Evolutionary conservation across 805 yeast genomes (phyloP).

Genomic region (Ogataea dorogensis): DNA sequence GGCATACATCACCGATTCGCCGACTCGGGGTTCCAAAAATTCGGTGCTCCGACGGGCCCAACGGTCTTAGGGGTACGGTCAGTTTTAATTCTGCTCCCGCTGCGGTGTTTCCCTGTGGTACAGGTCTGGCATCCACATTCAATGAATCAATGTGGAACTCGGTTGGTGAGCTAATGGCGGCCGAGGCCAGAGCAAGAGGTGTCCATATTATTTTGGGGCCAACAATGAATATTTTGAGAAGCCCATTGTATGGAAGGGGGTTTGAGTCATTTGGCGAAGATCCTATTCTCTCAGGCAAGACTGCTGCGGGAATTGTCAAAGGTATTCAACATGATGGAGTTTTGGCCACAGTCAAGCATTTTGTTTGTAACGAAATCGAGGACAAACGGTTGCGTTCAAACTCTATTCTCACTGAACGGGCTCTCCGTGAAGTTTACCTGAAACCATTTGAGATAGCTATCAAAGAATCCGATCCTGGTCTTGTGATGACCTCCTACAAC

Average conservation of each 20-base stretch:
- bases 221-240: conserved; percentile 41
- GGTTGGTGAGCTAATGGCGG: conserved; percentile 44
- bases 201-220: conserved; percentile 41
- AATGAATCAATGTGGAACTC: conserved; percentile 38
- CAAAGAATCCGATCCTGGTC: conserved; percentile 49
- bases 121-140: conserved; percentile 46
- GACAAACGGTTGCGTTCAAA: conserved; percentile 51
- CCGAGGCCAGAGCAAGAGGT: conserved; percentile 45
- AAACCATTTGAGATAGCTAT: conserved; percentile 65
- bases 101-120: conserved; percentile 46
- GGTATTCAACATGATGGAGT: conserved; percentile 56
- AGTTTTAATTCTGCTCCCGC: conserved; percentile 46
- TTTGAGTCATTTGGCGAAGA: conserved; percentile 24
- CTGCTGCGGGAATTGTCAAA: conserved; percentile 46
- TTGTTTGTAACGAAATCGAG: conserved; percentile 62
- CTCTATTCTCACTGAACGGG: conserved; percentile 54
- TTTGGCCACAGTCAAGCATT: conserved; percentile 62
- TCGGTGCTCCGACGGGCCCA: conserved; percentile 46
- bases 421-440: conserved; percentile 63
- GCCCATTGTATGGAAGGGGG: conserved; percentile 42
- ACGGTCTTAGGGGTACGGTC: conserved; percentile 48
- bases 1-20: conserved; percentile 40
- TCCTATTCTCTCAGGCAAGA: conserved; percentile 41
- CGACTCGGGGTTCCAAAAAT: conserved; percentile 38
- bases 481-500: conserved; percentile 64